Base-by-base conservation (phyloP, 2,329 filamentous ascomycete genomes). In the Microdochium nivale region DNA sequence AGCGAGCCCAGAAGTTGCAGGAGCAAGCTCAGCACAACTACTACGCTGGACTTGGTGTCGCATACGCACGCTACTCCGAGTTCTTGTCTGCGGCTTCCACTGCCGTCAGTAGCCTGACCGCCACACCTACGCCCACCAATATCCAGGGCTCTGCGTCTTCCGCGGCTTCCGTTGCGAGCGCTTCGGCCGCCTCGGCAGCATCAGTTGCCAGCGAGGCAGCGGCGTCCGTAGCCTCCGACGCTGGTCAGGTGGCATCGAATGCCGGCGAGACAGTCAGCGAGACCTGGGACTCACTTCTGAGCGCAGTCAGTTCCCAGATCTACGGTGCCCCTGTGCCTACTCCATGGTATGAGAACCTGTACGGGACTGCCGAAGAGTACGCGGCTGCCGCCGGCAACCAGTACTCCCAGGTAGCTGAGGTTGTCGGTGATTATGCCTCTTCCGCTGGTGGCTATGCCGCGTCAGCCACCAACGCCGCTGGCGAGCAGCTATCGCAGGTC, bases 41-140 rank as follows among this genome's bases (percentile, higher is more conserved):
- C 67, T 91, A 90, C 59, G 86, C 89, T 56, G 88, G 85, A 11
- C 68, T 94, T 24, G 89, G 89, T 25, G 67, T 89, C 46, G 89
- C 90, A 1, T 86, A 95, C 60, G 88, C 84, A 44, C 81, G 85
- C 35, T 94, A 94, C 65, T 83, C 84, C 4, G 84, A 85, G 49
- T 92, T 94, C 61, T 57, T 94, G 2, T 76, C 76, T 13, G 83
- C 84, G 3, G 88, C 87, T 8, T 89, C 86, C 10, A 82, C 79
- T 33, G 87, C 84, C 21, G 73, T 89, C 40, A 84, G 81, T 51
- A 75, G 74, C 2, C 54, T 77, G 37, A 79, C 76, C 1, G 81
- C 81, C 7, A 80, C 81, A 11, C 79, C 83, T 16, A 84, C 80
- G 0, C 77, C 81, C 2, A 81, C 75, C 1, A 69, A 82, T 49